These are phyloP conservation scores for Nakazawaea ishiwadae DNA, from an alignment of 805 yeast genomes.

Conservation along the genomic window DNA sequence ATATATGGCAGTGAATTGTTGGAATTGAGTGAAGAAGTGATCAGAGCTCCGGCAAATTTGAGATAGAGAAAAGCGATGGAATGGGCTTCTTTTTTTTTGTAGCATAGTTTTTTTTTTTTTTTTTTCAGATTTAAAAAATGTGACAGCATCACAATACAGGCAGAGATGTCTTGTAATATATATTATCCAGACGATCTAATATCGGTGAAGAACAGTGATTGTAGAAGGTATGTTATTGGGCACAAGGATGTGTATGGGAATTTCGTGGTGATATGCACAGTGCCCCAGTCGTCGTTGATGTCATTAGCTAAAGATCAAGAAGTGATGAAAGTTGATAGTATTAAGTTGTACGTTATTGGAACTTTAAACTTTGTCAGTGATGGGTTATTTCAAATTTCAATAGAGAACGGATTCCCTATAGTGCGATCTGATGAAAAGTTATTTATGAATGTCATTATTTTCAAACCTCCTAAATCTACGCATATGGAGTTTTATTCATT, in stretches of 20 bases:
- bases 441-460: conserved; percentile 36
- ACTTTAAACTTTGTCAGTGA: conserved; percentile 19
- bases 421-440: conserved; percentile 5
- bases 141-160: background rate
- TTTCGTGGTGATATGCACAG: conserved; percentile 21
- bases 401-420: conserved; percentile 19
- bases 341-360: conserved; percentile 22
- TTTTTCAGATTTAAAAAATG: too few relatives aligned
- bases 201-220: conserved; percentile 10
- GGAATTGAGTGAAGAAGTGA: conserved; percentile 55
- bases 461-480: conserved; percentile 65
- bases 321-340: conserved; percentile 15
- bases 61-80: background rate
- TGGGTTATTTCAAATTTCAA: conserved; percentile 12
- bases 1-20: conserved; percentile 52
- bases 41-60: conserved; percentile 1
- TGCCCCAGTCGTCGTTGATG: conserved; percentile 9
- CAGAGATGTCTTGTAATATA: conserved; percentile 9
- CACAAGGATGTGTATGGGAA: conserved; percentile 19
- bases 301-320: conserved; percentile 12
- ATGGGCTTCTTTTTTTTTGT: background rate
- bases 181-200: conserved; percentile 7
- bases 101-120: too few relatives aligned
- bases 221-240: conserved; percentile 21
- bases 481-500: conserved; percentile 77